phyloP scores from a whole-genome alignment of 768 basidiomycete species.

The Brasilioporus rufonigricans region DNA sequence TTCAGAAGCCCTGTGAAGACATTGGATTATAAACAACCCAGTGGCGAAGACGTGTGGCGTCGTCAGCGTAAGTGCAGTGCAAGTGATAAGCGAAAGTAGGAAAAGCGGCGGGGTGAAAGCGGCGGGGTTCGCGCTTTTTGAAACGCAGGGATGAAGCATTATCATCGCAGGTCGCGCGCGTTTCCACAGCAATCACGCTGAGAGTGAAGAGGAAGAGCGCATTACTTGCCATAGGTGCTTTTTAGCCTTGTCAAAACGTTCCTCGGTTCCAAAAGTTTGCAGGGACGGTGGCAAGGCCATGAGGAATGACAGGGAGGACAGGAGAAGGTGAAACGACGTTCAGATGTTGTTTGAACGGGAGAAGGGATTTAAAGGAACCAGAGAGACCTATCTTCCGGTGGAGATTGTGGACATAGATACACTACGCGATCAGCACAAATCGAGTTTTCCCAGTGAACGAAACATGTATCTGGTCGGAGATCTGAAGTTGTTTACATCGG shows the following conservation, averaged over 20 bases:
- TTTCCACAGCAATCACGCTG: conserved; percentile 1
- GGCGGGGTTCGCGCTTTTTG: conserved; percentile 14
- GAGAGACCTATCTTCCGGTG: conserved; percentile 28
- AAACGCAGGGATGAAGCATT: conserved; percentile 12
- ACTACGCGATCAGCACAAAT: conserved; percentile 40
- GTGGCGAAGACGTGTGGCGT: conserved; percentile 31
- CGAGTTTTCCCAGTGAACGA: conserved; percentile 35
- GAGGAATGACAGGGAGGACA: conserved; percentile 13
- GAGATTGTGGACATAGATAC: conserved; percentile 41
- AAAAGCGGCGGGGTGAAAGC: conserved; percentile 8
- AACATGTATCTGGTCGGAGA: conserved; percentile 38
- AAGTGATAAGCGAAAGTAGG: conserved; percentile 23
- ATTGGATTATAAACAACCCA: conserved; percentile 19
- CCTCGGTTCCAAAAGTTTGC: conserved; percentile 22
- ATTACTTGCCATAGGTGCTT: conserved; percentile 35
- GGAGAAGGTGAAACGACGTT: conserved; percentile 25
- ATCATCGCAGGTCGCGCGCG: conserved; percentile 11
- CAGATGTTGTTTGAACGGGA: conserved; percentile 22
- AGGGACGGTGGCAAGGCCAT: conserved; percentile 28
- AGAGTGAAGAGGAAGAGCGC: conserved; percentile 7
- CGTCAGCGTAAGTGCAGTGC: conserved; percentile 26
- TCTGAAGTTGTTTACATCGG: conserved; percentile 35
- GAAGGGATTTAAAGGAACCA: conserved; percentile 32
- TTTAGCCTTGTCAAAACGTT: conserved; percentile 36
- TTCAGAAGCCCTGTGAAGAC: conserved; percentile 30